Conservation (phyloP, 208 protist species). For the Trypanosoma congolense region DNA sequence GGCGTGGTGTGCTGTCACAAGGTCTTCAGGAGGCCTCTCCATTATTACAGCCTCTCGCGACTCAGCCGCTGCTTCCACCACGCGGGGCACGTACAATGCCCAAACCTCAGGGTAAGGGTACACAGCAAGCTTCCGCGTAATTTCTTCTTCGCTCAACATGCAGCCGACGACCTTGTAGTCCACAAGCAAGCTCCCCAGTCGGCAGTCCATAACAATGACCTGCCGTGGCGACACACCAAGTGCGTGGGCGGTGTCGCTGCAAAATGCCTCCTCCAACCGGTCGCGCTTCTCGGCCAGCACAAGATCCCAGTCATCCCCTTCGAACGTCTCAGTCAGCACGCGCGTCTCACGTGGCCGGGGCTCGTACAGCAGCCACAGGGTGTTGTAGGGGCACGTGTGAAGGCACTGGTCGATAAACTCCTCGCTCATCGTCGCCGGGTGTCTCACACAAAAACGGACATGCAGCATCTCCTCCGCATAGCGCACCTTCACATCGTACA, state of each 20-base stretch:
- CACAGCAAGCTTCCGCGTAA: neutral
- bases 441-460: no score
- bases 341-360: neutral
- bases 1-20: slow-evolving; percentile 8
- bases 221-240: neutral
- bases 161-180: neutral
- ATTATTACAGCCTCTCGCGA: neutral
- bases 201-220: neutral
- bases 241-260: neutral
- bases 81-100: neutral
- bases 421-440: no score
- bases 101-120: neutral
- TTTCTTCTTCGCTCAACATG: neutral
- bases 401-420: neutral
- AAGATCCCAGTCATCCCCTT: neutral
- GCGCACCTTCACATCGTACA: no score
- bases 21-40: slow-evolving; percentile 1
- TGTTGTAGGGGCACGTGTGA: neutral
- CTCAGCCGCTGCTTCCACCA: no score
- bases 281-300: neutral
- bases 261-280: neutral
- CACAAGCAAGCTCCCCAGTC: neutral
- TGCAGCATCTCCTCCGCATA: no score
- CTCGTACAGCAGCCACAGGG: neutral
- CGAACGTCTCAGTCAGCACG: neutral